Evolutionary conservation across 768 basidiomycete genomes (phyloP), one percentile per base, ranked within the genome.

Genomic region (Hypholoma fasciculare): DNA sequence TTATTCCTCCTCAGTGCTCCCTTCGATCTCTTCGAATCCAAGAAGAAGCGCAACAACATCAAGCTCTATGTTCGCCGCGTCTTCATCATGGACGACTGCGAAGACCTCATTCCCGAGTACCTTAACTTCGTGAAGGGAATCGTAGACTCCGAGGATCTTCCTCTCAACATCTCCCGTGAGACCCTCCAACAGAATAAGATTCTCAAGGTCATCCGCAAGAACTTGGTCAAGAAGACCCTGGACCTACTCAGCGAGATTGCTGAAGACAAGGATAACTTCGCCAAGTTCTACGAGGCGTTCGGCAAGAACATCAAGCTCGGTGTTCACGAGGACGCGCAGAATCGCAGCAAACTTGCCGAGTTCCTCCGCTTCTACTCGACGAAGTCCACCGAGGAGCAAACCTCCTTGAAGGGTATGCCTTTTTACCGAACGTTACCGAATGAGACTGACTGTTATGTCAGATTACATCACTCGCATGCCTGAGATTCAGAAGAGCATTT

Each of bases 41-140:
- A 99, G 90, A 98, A 98, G 92, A 98, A 98, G 87, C 93, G 96
- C 70, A 98, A 98, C 86, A 98, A 98, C 90, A 98, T 99, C 86
- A 99, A 99, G 82, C 95, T 99, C 74, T 99, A 98, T 73, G 97
- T 99, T 67, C 94, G 97, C 82, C 94, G 97, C 57, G 96, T 98
- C 70, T 98, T 99, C 85, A 98, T 99, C 85, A 98, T 97, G 94
- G 97, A 99, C 78, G 96, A 97, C 77, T 98, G 96, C 74, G 96
- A 98, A 82, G 97, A 99, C 71, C 82, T 97, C 72, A 98, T 96
- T 71, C 96, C 96, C 66, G 96, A 98, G 76, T 98, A 98, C 84
- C 93, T 98, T 76, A 98, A 98, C 85, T 98, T 98, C 75, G 88
- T 98, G 81, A 97, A 97, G 86, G 94, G 94, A 83, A 98, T 99